A percentile compares a stretch with the other conserved stretches of the same genome.
phyloP scores from a whole-genome alignment of 2,329 filamentous ascomycete genomes.

The Calycina marina region DNA sequence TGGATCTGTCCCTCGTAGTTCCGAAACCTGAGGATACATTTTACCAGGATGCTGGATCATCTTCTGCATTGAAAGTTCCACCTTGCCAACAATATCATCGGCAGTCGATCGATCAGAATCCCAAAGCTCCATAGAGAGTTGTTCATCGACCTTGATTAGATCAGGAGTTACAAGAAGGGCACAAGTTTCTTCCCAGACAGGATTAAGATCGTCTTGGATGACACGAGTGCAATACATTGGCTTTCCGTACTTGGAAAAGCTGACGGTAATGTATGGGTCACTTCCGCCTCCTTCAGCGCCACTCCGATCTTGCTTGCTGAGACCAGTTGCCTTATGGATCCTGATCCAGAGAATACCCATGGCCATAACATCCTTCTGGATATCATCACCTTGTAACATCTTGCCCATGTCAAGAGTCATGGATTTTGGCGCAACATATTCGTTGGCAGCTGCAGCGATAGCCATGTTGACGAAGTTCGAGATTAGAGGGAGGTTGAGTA shows the following conservation, averaged over 20 bases:
- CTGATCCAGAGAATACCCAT: conserved; percentile 84
- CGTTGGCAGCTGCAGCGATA: conserved; percentile 69
- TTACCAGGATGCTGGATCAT: conserved; percentile 87
- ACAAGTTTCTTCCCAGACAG: conserved; percentile 78
- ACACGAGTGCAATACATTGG: conserved; percentile 96
- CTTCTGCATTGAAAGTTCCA: conserved; percentile 86
- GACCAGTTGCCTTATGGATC: conserved; percentile 72
- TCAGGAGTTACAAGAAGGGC: conserved; percentile 78
- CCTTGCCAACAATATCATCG: conserved; percentile 89
- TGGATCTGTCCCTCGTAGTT: conserved; percentile 67
- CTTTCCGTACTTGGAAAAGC: conserved; percentile 93
- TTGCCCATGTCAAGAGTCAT: conserved; percentile 85
- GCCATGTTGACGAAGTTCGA: conserved; percentile 73
- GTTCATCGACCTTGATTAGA: conserved; percentile 84
- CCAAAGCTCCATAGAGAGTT: conserved; percentile 88
- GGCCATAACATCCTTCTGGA: conserved; percentile 78
- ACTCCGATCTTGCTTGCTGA: conserved; percentile 81
- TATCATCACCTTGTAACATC: conserved; percentile 79
- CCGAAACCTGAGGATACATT: conserved; percentile 83
- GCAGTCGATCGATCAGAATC: conserved; percentile 86
- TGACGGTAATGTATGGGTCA: conserved; percentile 88
- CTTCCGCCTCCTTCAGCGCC: conserved; percentile 77
- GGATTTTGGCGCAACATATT: conserved; percentile 91
- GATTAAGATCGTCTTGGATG: conserved; percentile 88
- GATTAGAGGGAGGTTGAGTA: conserved; percentile 82